These are phyloP conservation scores for Gryganskiella cystojenkinii DNA, from an alignment of 192 early-diverging fungal species.

Conservation along the genomic window DNA sequence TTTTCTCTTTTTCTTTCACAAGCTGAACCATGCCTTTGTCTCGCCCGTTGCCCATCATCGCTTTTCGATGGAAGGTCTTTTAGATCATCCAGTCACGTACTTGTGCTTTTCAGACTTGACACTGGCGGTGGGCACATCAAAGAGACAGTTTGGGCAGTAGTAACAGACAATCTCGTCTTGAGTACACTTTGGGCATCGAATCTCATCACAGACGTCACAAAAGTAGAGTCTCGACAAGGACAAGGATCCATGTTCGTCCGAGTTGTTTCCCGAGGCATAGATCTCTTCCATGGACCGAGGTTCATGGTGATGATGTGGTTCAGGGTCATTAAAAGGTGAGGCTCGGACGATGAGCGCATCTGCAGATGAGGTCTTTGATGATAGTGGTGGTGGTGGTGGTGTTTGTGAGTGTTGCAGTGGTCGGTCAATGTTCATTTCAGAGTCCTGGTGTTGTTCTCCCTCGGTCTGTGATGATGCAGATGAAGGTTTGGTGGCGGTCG, in stretches of 20 bases:
- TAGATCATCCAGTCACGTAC: slow-evolving; percentile 51
- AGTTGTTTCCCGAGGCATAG: slow-evolving; percentile 40
- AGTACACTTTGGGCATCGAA: slow-evolving; percentile 86
- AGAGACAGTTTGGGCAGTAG: slow-evolving; percentile 97
- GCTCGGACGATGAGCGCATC: background rate
- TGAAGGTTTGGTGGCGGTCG: background rate
- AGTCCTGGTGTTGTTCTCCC: background rate
- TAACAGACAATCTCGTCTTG: slow-evolving; percentile 88
- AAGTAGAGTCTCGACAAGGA: slow-evolving; percentile 82
- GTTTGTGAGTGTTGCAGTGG: background rate
- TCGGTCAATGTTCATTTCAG: slow-evolving; percentile 1
- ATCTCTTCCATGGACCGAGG: slow-evolving; percentile 17
- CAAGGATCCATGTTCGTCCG: slow-evolving; percentile 40
- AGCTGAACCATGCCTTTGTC: no score
- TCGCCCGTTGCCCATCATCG: no score
- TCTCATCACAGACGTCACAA: slow-evolving; percentile 87
- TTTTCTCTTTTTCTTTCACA: no score
- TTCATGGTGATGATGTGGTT: background rate
- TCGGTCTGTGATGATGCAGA: background rate
- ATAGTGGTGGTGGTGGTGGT: background rate
- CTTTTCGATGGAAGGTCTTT: no score
- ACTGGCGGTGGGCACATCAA: slow-evolving; percentile 95
- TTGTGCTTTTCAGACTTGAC: slow-evolving; percentile 96
- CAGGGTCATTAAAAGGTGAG: background rate
- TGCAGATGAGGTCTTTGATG: background rate